Base-by-base conservation (phyloP, 2,329 filamentous ascomycete species). In the Paradendryphiella salina region DNA sequence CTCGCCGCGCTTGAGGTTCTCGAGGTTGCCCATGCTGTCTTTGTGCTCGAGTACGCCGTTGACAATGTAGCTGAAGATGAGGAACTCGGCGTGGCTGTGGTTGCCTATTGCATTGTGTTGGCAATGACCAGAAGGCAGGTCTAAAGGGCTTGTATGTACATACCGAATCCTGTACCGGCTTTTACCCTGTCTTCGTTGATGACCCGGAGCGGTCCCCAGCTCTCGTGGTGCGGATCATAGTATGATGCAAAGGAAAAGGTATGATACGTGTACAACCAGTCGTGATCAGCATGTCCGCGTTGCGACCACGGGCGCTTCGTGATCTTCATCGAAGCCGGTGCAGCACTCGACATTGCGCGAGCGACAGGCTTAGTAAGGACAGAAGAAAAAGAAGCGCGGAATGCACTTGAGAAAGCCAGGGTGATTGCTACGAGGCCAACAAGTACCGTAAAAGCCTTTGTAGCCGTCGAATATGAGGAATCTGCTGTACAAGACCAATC, bases 11-110 rank as follows among this genome's bases (percentile, higher is more conserved):
- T 82, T 82, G 79, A 96, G 86, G 74, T 86, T 89, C 72, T 83
- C 77, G 7, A 79, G 67, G 46, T 80, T 83, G 62, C 89, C 82
- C 86, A 95, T 92, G 54, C 84, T 88, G 75, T 96, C 90, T 39
- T 90, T 86, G 77, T 96, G 91, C 39, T 91, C 93, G 56, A 96
- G 82, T 74, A 93, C 89, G 57, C 91, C 90, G 38, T 80, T 84
- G n/a, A 96, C 79, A 65, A 95, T 87, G 75, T 96, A 94, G 68
- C 82, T 86, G 80, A 93, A 95, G 75, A 96, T 96, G 73, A 95
- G 88, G 72, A 90, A 92, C 72, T 96, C 88, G 57, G 87, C 83
- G 73, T 96, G 91, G 20, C 85, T 85, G 70, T 96, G 91, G 0
- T 89, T 91, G 3, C 90, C 52, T 52, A 1, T 18, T 35, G 18